Percentiles rank a stretch among this genome's conserved stretches.
phyloP scores from a whole-genome alignment of 805 yeast genomes.

The Alloascoidea hylecoeti region DNA sequence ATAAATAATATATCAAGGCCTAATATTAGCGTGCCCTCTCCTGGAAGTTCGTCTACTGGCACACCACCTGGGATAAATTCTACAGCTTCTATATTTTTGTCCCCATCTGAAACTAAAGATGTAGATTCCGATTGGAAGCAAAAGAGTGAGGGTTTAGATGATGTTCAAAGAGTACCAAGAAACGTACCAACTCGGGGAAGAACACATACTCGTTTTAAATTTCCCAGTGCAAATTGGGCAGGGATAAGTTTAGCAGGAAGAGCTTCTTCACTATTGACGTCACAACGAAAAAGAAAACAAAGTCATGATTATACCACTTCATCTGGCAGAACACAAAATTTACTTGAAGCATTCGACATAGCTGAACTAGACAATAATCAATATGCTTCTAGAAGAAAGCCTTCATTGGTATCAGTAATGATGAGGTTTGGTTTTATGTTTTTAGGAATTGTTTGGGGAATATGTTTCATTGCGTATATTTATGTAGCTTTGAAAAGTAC shows the following conservation, averaged over 20 bases:
- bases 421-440: not conserved
- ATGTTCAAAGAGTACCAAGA: too few relatives aligned
- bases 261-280: too few relatives aligned
- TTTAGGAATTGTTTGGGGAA: not conserved
- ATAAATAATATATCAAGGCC: too few relatives aligned
- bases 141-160: too few relatives aligned
- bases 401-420: not conserved
- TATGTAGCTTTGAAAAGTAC: not conserved
- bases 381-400: not conserved
- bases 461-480: not conserved
- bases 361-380: not conserved
- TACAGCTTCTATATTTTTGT: too few relatives aligned
- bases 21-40: too few relatives aligned
- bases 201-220: not conserved
- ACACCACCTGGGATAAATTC: too few relatives aligned
- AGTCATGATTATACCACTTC: not conserved
- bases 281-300: not conserved
- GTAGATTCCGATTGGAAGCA: too few relatives aligned
- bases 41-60: too few relatives aligned
- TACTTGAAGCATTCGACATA: not conserved
- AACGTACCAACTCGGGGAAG: too few relatives aligned
- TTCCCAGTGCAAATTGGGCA: conserved; percentile 1
- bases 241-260: not conserved
- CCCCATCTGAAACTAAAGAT: too few relatives aligned
- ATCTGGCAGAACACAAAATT: not conserved